phyloP scores from a whole-genome alignment of 2,329 filamentous ascomycete species.

The Aspergillus cejpii region DNA sequence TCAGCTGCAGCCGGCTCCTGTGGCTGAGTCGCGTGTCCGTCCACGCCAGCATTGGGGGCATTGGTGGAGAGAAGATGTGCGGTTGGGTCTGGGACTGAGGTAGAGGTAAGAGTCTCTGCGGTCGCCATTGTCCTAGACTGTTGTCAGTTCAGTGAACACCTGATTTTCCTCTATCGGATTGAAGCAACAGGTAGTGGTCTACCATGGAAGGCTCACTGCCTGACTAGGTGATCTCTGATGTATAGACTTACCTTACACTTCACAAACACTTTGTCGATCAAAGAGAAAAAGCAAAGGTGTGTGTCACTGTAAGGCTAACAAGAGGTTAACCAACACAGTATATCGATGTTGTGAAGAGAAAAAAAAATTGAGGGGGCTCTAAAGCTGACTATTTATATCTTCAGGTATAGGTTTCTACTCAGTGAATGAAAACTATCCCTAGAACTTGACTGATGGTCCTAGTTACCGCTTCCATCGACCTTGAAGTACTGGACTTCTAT shows the following conservation, averaged over 20 bases:
- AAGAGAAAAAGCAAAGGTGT: too few species aligned
- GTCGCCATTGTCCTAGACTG: constrained; percentile 15
- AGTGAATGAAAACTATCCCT: too few species aligned
- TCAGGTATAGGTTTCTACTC: too few species aligned
- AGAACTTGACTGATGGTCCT: too few species aligned
- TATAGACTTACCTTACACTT: too few species aligned
- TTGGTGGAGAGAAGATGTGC: constrained; percentile 18
- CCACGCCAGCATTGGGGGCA: constrained; percentile 16
- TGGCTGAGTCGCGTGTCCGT: constrained; percentile 27
- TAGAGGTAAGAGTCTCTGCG: constrained; percentile 15
- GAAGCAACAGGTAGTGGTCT: background rate
- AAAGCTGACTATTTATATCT: too few species aligned
- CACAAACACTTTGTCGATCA: too few species aligned
- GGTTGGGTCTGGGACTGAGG: constrained; percentile 20
- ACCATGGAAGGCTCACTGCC: background rate
- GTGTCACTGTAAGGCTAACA: too few species aligned
- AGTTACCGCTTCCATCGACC: too few species aligned
- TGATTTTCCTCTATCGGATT: background rate
- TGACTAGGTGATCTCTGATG: too few species aligned
- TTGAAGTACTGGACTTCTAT: too few species aligned
- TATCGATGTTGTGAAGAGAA: background rate
- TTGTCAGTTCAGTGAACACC: constrained; percentile 1
- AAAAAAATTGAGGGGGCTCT: background rate
- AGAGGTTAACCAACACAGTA: background rate
- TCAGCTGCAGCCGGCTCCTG: constrained; percentile 14